Evolutionary conservation across 2,329 filamentous ascomycete genomes (phyloP), one percentile per base, ranked within the genome.

Genomic region (Epichloe amarillans): DNA sequence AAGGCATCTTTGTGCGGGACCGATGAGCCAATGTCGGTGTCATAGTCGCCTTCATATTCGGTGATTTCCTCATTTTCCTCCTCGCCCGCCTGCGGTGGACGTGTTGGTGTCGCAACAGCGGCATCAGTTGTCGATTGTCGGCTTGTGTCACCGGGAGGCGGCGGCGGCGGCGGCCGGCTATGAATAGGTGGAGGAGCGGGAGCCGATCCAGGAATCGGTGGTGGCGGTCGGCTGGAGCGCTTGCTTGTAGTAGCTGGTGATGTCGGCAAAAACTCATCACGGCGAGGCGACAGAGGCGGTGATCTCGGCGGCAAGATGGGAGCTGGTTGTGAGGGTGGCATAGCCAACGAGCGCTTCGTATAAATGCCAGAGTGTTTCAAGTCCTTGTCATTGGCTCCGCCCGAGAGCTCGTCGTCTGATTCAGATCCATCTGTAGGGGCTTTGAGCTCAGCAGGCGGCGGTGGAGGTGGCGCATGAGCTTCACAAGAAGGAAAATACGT

Each of bases 1-100:
- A 97, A 68, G 1, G 91, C 90, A 69, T 95, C 91, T 67, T 95
- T 96, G 66, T 95, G 88, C 51, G 86, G 88, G n/a, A 81, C 88
- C 10, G 88, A 84, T n/a, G 90, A 88, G 2, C 86, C 90, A 62
- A 97, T 97, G 64, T 97, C 93, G 6, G 93, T 97, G 60, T 97
- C 93, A 64, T 97, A 97, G 62, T 97, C 93, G 6, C 91, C 93
- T 63, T 98, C 93, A 62, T 97, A 97, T 62, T 96, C 91, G 0
- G 88, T 94, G 36, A 88, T 77, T 61, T 94, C 89, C 53, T 86
- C 88, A 26, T 81, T 83, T 14, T 84, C 83, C 35, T 82, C 82
- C 35, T 85, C 83, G 23, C 70, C 76, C 54, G 71, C 71, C 52
- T 69, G 66, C 10, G 61, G 58, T 11, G 67, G 67, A 54, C 74